Percentiles rank a stretch among this genome's conserved stretches.
phyloP scores from a whole-genome alignment of 2,329 filamentous ascomycete species.

The Cladosporium sp. region DNA sequence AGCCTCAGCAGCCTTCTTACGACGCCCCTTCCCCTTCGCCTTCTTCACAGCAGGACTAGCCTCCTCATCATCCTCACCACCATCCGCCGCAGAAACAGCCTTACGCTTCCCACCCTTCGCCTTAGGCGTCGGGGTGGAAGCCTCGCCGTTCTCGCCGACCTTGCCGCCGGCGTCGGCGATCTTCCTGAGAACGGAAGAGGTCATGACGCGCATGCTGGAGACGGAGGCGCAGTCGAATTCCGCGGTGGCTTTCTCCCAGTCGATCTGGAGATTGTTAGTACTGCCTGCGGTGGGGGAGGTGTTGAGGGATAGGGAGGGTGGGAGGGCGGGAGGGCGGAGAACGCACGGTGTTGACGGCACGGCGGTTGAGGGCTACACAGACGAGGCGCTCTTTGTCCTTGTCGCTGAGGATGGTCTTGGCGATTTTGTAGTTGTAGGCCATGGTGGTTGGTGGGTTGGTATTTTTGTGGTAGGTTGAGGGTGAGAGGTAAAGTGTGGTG shows the following conservation, averaged over 20 bases:
- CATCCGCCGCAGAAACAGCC: slow-evolving; percentile 10
- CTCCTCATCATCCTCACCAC: slow-evolving; percentile 13
- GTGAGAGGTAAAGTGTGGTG: too few relatives aligned
- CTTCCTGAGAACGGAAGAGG: slow-evolving; percentile 25
- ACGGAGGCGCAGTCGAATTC: slow-evolving; percentile 25
- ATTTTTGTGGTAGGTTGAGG: too few relatives aligned
- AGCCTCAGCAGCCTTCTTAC: not conserved
- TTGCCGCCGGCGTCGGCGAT: slow-evolving; percentile 23
- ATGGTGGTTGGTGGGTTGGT: slow-evolving; percentile 12
- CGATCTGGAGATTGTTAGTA: slow-evolving; percentile 16
- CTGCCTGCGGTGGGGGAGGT: too few relatives aligned
- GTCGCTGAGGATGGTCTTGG: slow-evolving; percentile 23
- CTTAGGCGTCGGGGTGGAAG: not conserved
- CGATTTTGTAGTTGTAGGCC: slow-evolving; percentile 25
- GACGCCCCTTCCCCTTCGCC: not conserved
- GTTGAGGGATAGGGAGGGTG: not conserved
- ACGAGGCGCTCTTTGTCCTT: slow-evolving; percentile 29
- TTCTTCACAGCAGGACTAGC: not conserved
- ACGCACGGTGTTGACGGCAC: slow-evolving; percentile 16
- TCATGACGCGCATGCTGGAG: slow-evolving; percentile 23
- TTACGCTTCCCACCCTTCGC: slow-evolving; percentile 19
- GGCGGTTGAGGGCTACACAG: slow-evolving; percentile 23
- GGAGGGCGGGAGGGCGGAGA: not conserved
- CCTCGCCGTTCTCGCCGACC: slow-evolving; percentile 9
- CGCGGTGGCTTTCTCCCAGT: slow-evolving; percentile 27